Base-by-base conservation (phyloP, 2,329 filamentous ascomycete genomes). In the Hyphodiscus sp. region DNA sequence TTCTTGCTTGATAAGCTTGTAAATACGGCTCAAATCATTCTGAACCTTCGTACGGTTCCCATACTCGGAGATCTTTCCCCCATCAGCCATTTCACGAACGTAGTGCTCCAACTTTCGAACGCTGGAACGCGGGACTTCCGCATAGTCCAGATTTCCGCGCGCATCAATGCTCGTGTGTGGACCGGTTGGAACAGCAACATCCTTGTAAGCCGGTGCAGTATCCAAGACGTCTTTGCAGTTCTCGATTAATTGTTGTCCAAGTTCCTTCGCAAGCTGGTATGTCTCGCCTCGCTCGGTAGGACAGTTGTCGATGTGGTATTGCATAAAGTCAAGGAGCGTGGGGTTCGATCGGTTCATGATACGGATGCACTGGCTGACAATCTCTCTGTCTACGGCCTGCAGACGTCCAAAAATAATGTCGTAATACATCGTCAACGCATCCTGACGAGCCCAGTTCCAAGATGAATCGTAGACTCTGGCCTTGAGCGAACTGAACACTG, bases 321-420 rank as follows among this genome's bases (percentile, higher is more conserved):
- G 94, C 94, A 99, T 99, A 73, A 96, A 99, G 64, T 99, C 92
- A 54, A 99, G 81, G 1, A 99, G 83, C 38, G 89, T 87, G 2
- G 94, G 94, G 70, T 97, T 99, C 33, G 94, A 96, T 58, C 94
- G 88, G 77, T 96, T 99, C 94, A 99, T 99, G 74, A 99, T 94
- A 62, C 90, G 88, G 67, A 99, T 97, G 74, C 94, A 99, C 70
- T 91, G 91, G 73, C 91, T 96, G 69, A 99, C 94, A 65, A 97
- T 99, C 72, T 99, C 94, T 59, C 94, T 89, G 67, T 99, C 94
- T 42, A 99, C 88, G 48, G 86, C 89, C 76, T 94, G 84, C 51
- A 99, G 83, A 57, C 94, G 85, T 54, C 94, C 94, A 65, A 99
- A 99, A 68, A 99, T 96, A 68, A 99, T 95, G 68, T 99, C 94